Evolutionary conservation across 2,329 filamentous ascomycete genomes (phyloP), one percentile per base, ranked within the genome.

Genomic region (Aspergillus chevalieri): DNA sequence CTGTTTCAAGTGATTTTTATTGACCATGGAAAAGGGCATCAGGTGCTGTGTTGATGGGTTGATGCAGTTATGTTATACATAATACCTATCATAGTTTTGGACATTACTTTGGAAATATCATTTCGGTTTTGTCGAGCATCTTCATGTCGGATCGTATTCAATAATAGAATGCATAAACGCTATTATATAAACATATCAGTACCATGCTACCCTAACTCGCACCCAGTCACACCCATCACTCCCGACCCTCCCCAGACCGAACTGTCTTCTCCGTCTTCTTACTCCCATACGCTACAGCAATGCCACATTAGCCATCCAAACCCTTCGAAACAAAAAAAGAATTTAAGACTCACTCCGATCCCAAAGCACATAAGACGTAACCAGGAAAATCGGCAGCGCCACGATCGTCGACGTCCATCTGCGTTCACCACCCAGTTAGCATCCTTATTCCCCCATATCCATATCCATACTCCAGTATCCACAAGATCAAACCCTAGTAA

Each of bases 1-100:
- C 52, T 94, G 89, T 65, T 74, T 66, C 60, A 46, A 43, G 41
- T 62, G 57, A 28, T 9, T 26, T 47, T 10, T 19, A n/a, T 34
- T n/a, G n/a, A 10, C n/a, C 10, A 12, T 34, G 30, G 30, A n/a
- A 10, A 34, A 34, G 30, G 30, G 9, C 8, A 34, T 2, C 30
- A 34, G 30, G n/a, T 9, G 30, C 7, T 8, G 8, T 19, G 38
- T 10, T 45, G 12, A 15, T 45, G 6, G 4, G 42, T 26, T 24
- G 9, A 7, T 24, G n/a, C 24, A 43, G 6, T 43, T 21, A 14
- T 43, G n/a, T 43, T 21, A n/a, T 38, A 19, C 34, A 8, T 38
- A 19, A 17, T 17, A 38, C 34, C 34, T 9, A 7, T 8, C 3
- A 38, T 38, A 17, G 3, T 17, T 38, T 28, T 28, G 26, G 26